Percentiles rank a stretch among this genome's conserved stretches.
phyloP scores from a whole-genome alignment of 108 stramenopile species.

The Cyclotella cryptica region DNA sequence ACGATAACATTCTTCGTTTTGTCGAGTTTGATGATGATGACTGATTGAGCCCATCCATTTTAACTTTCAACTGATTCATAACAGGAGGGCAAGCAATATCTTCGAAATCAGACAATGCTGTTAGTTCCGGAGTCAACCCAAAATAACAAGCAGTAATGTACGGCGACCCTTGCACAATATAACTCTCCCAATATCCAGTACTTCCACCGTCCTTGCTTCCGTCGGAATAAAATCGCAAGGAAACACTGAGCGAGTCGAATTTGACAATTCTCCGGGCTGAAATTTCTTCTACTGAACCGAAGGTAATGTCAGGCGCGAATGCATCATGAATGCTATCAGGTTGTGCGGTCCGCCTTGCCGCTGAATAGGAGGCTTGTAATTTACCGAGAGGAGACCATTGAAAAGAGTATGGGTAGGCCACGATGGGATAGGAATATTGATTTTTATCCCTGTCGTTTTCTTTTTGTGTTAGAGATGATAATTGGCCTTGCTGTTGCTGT shows the following conservation, averaged over 20 bases:
- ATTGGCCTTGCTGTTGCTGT: neutral
- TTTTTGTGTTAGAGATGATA: conserved; percentile 2
- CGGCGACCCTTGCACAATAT: conserved; percentile 85
- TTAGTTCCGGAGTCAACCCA: conserved; percentile 62
- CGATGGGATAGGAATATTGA: conserved; percentile 80
- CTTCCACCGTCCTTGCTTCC: neutral
- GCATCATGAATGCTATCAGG: conserved; percentile 63
- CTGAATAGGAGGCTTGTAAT: conserved; percentile 78
- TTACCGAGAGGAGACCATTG: conserved; percentile 73
- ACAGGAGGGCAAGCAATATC: conserved; percentile 65
- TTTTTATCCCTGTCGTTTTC: conserved; percentile 19
- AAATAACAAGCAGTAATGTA: conserved; percentile 73
- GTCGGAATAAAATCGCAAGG: conserved; percentile 60
- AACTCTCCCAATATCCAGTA: conserved; percentile 66
- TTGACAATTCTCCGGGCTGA: conserved; percentile 58
- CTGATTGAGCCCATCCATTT: neutral
- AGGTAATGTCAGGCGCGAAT: conserved; percentile 74
- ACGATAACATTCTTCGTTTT: conserved; percentile 4
- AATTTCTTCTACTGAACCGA: conserved; percentile 58
- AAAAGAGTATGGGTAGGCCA: conserved; percentile 84
- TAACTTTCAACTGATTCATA: conserved; percentile 16
- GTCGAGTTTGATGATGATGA: conserved; percentile 16
- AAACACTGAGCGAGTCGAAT: conserved; percentile 85
- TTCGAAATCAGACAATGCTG: conserved; percentile 70
- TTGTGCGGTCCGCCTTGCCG: conserved; percentile 55